Conservation (phyloP, 768 basidiomycete species). For the Dioszegia hungarica region DNA sequence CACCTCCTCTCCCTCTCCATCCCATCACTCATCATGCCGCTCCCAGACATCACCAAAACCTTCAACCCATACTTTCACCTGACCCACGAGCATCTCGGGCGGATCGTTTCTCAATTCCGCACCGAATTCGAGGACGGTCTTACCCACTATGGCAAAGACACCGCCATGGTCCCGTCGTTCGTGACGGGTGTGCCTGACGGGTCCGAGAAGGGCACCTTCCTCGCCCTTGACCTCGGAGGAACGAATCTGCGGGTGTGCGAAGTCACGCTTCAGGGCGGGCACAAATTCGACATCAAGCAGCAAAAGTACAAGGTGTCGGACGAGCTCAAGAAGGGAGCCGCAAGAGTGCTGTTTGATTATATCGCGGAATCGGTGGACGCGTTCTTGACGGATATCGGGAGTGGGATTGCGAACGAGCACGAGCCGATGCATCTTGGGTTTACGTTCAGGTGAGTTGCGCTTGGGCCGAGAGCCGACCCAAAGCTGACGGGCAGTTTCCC, state of each 20-base stretch:
- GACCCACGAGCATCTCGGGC: conserved; percentile 58
- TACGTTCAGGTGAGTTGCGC: conserved; percentile 60
- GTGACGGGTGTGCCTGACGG: conserved; percentile 94
- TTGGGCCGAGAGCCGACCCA: background rate
- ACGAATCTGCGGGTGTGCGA: conserved; percentile 97
- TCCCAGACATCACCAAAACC: conserved; percentile 54
- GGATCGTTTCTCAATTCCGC: conserved; percentile 73
- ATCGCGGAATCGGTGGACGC: conserved; percentile 94
- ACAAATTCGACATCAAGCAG: conserved; percentile 82
- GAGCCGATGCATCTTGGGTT: conserved; percentile 67
- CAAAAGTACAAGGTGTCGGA: conserved; percentile 97
- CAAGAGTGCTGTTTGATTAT: conserved; percentile 82
- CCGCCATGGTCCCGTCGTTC: conserved; percentile 98
- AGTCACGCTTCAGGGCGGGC: conserved; percentile 81
- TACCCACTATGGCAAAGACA: conserved; percentile 64
- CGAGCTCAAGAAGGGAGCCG: conserved; percentile 86
- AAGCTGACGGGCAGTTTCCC: conserved; percentile 64
- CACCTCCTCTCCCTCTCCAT: background rate
- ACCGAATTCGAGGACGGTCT: conserved; percentile 74
- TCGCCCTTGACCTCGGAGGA: conserved; percentile 88
- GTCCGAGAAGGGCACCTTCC: conserved; percentile 76
- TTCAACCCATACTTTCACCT: conserved; percentile 73
- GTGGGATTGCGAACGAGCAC: conserved; percentile 37
- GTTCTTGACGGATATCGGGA: conserved; percentile 69
- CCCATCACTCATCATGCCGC: conserved; percentile 17